Evolutionary conservation across 768 basidiomycete species (phyloP), one percentile per base, ranked within the genome.

Genomic region (Pholiota conissans): DNA sequence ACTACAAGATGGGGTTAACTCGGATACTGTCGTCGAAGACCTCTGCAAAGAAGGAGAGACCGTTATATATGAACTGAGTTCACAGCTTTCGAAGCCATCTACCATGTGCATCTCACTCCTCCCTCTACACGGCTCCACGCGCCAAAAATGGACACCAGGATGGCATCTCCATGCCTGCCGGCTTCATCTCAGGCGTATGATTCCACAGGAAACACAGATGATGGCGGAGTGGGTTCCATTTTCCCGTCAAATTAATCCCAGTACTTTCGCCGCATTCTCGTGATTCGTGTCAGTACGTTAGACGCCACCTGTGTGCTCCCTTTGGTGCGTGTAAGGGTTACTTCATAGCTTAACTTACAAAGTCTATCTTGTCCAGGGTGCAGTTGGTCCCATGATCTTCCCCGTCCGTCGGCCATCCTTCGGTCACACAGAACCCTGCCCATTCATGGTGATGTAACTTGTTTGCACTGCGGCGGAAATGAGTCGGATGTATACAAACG

Each of bases 71-170:
- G 57, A 55, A 58, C 61, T 48, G 53, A 57, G 42, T 45, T 58
- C 61, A 60, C 50, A 55, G 50, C 54, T 58, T 47, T 39, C 55
- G 62, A 63, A 60, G 59, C 42, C 49, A 7, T 29, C 55, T 22
- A 51, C 62, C 62, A 63, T 63, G 59, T 63, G 62, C 57, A 58
- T 47, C 61, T 53, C 54, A 28, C 48, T 49, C 45, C 50, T 47
- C 34, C 24, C 55, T 52, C 40, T 24, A 39, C 55, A 49, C 28
- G 28, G 48, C 30, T 46, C n/a, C 14, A 27, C n/a, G 24, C n/a
- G 39, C 52, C 24, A 37, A 52, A 47, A 56, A 39, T 54, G 51
- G 29, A 55, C 22, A 24, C 20, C 39, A 34, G 49, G 37, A 52
- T 32, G 42, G 39, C 55, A 59, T 58, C 54, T 61, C 63, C 63